A percentile compares a stretch with the other conserved stretches of the same genome.
phyloP scores from a whole-genome alignment of 768 basidiomycete species.

The Pisolithus orientalis region DNA sequence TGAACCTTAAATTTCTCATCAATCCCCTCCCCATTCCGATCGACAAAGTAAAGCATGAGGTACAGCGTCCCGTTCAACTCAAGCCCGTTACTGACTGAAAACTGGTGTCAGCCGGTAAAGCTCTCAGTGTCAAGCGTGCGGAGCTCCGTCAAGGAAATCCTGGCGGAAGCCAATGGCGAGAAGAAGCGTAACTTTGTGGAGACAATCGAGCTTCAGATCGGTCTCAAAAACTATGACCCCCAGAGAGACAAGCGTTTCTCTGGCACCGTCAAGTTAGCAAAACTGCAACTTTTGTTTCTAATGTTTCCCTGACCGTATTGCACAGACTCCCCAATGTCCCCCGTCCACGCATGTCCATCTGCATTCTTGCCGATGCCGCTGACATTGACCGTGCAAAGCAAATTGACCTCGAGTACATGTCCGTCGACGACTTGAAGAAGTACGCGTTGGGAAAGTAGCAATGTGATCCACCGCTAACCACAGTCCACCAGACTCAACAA shows the following conservation, averaged over 20 bases:
- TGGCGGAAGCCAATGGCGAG: slow-evolving; percentile 78
- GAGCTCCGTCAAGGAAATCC: slow-evolving; percentile 89
- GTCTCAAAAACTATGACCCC: slow-evolving; percentile 98
- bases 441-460: slow-evolving; percentile 28
- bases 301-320: background rate
- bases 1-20: slow-evolving; percentile 23
- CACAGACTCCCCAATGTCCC: slow-evolving; percentile 90
- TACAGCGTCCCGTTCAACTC: slow-evolving; percentile 6
- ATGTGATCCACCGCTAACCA: background rate
- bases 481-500: slow-evolving; percentile 81
- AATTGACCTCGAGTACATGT: slow-evolving; percentile 98
- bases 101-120: slow-evolving; percentile 56
- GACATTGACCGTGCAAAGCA: slow-evolving; percentile 99
- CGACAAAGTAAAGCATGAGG: slow-evolving; percentile 27
- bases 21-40: slow-evolving; percentile 13
- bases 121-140: slow-evolving; percentile 99
- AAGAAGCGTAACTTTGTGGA: slow-evolving; percentile 93
- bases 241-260: slow-evolving; percentile 99
- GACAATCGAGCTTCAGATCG: slow-evolving; percentile 94
- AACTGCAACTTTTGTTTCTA: background rate
- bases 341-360: slow-evolving; percentile 98
- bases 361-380: slow-evolving; percentile 98
- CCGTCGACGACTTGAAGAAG: slow-evolving; percentile 99
- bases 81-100: background rate
- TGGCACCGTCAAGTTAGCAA: slow-evolving; percentile 85